phyloP scores from a whole-genome alignment of 2,329 filamentous ascomycete genomes.

The Pseudocercospora musae region DNA sequence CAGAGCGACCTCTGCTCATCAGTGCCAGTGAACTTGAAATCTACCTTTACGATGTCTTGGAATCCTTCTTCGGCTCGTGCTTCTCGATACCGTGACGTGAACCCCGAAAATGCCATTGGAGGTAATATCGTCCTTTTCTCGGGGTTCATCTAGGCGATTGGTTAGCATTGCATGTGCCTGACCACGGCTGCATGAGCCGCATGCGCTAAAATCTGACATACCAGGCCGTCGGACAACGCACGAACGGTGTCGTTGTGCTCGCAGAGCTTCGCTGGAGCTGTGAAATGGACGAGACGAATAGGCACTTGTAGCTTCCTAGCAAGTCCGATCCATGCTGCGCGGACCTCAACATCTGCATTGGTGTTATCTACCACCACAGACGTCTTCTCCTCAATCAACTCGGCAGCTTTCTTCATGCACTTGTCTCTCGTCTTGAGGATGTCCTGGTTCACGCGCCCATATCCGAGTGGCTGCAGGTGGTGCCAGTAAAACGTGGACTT shows the following conservation, averaged over 20 bases:
- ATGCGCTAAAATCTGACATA: slow-evolving; percentile 23
- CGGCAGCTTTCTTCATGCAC: slow-evolving; percentile 68
- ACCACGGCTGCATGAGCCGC: slow-evolving; percentile 10
- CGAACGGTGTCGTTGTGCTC: slow-evolving; percentile 88
- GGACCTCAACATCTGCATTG: slow-evolving; percentile 77
- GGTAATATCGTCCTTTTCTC: slow-evolving; percentile 73
- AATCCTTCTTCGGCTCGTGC: slow-evolving; percentile 78
- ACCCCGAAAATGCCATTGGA: slow-evolving; percentile 74
- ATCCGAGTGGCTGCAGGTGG: slow-evolving; percentile 71
- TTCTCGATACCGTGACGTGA: slow-evolving; percentile 67
- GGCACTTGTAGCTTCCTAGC: slow-evolving; percentile 68
- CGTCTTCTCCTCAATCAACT: slow-evolving; percentile 60
- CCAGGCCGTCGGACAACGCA: slow-evolving; percentile 52
- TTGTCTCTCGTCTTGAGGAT: slow-evolving; percentile 68
- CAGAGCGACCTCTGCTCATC: slow-evolving; percentile 68
- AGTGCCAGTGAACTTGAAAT: slow-evolving; percentile 61
- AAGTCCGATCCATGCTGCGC: slow-evolving; percentile 73
- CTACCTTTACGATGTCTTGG: slow-evolving; percentile 69
- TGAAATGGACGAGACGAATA: slow-evolving; percentile 84
- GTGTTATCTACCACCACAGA: slow-evolving; percentile 89
- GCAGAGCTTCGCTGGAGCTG: slow-evolving; percentile 63
- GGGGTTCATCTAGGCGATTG: slow-evolving; percentile 65
- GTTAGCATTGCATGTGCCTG: slow-evolving; percentile 11
- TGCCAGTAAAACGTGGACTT: slow-evolving; percentile 90
- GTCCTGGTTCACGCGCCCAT: slow-evolving; percentile 87